phyloP scores from a whole-genome alignment of 2,329 filamentous ascomycete species.

The Stylonectria norvegica region DNA sequence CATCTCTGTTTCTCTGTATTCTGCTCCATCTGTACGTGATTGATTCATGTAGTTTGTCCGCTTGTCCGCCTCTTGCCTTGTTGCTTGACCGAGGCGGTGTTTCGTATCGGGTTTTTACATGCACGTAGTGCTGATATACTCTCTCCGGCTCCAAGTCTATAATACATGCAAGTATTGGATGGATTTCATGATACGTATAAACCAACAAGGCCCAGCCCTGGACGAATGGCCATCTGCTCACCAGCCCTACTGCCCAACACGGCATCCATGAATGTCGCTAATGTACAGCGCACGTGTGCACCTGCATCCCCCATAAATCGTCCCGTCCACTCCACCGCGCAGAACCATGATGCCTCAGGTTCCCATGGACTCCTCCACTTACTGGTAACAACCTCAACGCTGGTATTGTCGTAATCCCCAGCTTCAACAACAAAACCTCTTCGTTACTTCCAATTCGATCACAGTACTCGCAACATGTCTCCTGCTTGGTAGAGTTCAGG shows the following conservation, averaged over 20 bases:
- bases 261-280: slow-evolving; percentile 23
- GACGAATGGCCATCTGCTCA: slow-evolving; percentile 3
- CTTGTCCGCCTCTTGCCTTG: neutral
- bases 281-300: slow-evolving; percentile 22
- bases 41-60: neutral
- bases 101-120: too few relatives aligned
- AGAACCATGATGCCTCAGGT: neutral
- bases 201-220: neutral
- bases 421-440: too few relatives aligned
- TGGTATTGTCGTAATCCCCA: too few relatives aligned
- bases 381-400: too few relatives aligned
- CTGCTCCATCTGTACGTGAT: neutral
- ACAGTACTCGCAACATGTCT: too few relatives aligned
- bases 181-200: too few relatives aligned
- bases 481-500: too few relatives aligned
- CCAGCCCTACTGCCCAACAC: slow-evolving; percentile 11
- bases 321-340: neutral
- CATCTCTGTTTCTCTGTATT: too few relatives aligned
- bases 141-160: too few relatives aligned
- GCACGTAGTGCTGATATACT: too few relatives aligned
- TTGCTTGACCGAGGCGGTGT: neutral
- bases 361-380: neutral
- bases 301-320: slow-evolving; percentile 5
- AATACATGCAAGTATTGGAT: neutral
- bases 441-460: neutral